phyloP scores from a whole-genome alignment of 2,329 filamentous ascomycete species.

The Aspergillus spinulosporus region DNA sequence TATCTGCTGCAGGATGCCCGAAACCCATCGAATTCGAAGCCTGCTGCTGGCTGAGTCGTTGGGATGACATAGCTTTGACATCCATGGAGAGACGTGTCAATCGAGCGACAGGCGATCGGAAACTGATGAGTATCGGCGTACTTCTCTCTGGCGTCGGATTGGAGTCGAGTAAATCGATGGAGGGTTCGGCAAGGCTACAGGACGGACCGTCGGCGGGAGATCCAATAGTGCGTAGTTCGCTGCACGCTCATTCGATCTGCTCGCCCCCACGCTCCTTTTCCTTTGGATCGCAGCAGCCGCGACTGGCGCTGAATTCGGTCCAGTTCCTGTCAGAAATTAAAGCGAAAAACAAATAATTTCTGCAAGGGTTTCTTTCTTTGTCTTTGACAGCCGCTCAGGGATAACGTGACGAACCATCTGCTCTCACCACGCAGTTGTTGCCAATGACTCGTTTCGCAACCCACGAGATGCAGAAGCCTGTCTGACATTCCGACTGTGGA shows the following conservation, averaged over 20 bases:
- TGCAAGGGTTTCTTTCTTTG: slow-evolving; percentile 10
- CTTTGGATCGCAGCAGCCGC: slow-evolving; percentile 24
- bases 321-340: not conserved
- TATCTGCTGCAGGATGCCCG: slow-evolving; percentile 20
- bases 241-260: slow-evolving; percentile 14
- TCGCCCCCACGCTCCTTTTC: slow-evolving; percentile 16
- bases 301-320: slow-evolving; percentile 25
- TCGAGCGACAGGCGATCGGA: not conserved
- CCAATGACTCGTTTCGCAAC: not conserved
- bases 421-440: not conserved
- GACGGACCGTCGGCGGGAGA: slow-evolving; percentile 24
- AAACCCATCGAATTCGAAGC: slow-evolving; percentile 12
- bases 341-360: not conserved
- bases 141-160: not conserved
- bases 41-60: slow-evolving; percentile 3
- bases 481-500: not conserved
- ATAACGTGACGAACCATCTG: not conserved
- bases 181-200: slow-evolving; percentile 18
- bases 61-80: slow-evolving; percentile 7
- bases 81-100: not conserved
- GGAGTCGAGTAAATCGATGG: not conserved
- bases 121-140: not conserved
- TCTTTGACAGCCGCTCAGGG: slow-evolving; percentile 2
- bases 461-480: not conserved
- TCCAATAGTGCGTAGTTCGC: slow-evolving; percentile 19